Percentiles rank a stretch among this genome's conserved stretches.
These are phyloP conservation scores for Pseudogymnoascus sp. DNA, from an alignment of 2,329 filamentous ascomycete genomes.

Conservation along the genomic window DNA sequence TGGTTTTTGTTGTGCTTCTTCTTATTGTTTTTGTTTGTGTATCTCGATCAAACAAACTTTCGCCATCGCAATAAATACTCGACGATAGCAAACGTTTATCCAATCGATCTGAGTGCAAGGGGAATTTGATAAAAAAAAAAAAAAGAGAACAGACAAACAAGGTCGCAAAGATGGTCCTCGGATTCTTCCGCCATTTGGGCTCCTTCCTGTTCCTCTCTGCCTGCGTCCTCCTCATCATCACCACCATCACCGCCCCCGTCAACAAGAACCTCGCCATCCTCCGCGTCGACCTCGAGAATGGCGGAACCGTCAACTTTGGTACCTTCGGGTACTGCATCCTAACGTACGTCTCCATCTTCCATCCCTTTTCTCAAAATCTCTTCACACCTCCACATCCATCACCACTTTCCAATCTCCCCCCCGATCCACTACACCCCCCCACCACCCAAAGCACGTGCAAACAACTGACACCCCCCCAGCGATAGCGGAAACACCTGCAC, in stretches of 20 bases:
- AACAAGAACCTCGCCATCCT: constrained; percentile 47
- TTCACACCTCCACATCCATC: background rate
- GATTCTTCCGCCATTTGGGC: constrained; percentile 47
- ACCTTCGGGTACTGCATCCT: constrained; percentile 52
- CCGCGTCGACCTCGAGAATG: constrained; percentile 33
- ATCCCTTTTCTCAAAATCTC: background rate
- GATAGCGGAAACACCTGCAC: constrained; percentile 34
- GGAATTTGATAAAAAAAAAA: background rate
- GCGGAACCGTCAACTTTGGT: constrained; percentile 41
- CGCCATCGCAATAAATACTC: background rate
- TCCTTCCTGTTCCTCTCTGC: constrained; percentile 49
- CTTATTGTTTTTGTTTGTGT: background rate
- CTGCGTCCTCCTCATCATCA: constrained; percentile 48
- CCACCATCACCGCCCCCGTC: constrained; percentile 51
- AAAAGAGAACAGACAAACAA: background rate
- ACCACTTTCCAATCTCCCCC: background rate
- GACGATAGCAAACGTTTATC: background rate
- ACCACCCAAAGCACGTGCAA: constrained; percentile 10
- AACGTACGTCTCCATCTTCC: constrained; percentile 22
- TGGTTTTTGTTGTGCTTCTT: background rate
- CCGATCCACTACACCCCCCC: background rate
- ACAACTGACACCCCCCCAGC: background rate
- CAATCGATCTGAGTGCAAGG: background rate
- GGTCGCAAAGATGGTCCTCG: background rate
- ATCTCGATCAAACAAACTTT: background rate